phyloP scores from a whole-genome alignment of 371 early-diverging fungal genomes.

The Catenaria anguillulae region DNA sequence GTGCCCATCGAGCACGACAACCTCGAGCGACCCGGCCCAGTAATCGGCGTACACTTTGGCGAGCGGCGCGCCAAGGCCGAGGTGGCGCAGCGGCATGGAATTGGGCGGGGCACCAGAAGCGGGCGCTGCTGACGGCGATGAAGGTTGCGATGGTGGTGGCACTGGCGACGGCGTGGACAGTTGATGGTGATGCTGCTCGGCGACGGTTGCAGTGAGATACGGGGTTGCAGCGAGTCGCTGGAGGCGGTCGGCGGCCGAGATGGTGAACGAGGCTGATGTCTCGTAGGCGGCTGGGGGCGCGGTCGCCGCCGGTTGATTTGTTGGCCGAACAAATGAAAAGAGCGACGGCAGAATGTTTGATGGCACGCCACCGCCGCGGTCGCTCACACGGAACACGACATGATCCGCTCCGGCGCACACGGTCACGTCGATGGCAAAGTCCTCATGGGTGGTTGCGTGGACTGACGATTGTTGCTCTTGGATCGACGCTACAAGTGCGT shows the following conservation, averaged over 20 bases:
- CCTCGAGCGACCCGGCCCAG: constrained; percentile 60
- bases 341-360: constrained; percentile 42
- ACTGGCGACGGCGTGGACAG: background rate
- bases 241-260: too few relatives aligned
- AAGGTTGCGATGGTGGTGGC: background rate
- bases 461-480: too few relatives aligned
- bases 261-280: too few relatives aligned
- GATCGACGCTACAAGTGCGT: constrained; percentile 53
- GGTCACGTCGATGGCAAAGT: constrained; percentile 33
- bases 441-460: background rate
- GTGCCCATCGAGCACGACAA: constrained; percentile 61
- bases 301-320: too few relatives aligned
- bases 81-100: constrained; percentile 23
- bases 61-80: constrained; percentile 80
- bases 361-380: constrained; percentile 77
- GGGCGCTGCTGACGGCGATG: background rate
- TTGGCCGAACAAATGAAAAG: constrained; percentile 69
- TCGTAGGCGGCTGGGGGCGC: constrained; percentile 7
- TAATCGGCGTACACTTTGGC: constrained; percentile 69
- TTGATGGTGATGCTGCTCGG: background rate
- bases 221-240: background rate
- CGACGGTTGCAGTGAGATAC: background rate
- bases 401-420: constrained; percentile 36
- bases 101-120: background rate
- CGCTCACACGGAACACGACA: constrained; percentile 67